Conservation (phyloP, 192 early-diverging fungal genomes). For the Coemansia sp. region DNA sequence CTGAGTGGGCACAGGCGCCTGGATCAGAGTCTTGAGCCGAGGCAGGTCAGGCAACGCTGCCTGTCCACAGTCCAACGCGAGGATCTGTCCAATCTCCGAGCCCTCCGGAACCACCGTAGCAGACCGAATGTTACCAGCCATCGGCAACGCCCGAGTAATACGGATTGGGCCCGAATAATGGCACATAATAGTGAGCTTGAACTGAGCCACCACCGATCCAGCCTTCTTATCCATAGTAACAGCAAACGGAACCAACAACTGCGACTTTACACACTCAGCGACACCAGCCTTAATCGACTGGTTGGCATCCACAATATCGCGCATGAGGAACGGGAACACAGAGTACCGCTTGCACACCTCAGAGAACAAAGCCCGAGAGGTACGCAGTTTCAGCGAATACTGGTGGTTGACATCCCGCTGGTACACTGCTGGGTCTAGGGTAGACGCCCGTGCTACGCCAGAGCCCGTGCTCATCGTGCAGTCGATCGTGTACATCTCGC, state of each 20-base stretch:
- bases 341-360: slow-evolving; percentile 64
- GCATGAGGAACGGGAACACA: slow-evolving; percentile 78
- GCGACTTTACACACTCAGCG: slow-evolving; percentile 65
- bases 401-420: slow-evolving; percentile 74
- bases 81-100: slow-evolving; percentile 52
- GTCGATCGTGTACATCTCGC: slow-evolving; percentile 75
- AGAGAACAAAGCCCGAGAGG: slow-evolving; percentile 61
- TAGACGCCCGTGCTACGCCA: slow-evolving; percentile 60
- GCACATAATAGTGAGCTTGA: slow-evolving; percentile 73
- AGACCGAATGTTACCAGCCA: slow-evolving; percentile 79
- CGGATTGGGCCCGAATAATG: slow-evolving; percentile 65
- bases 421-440: slow-evolving; percentile 64
- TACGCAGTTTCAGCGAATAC: slow-evolving; percentile 73
- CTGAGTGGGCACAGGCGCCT: slow-evolving; percentile 24
- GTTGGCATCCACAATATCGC: slow-evolving; percentile 43
- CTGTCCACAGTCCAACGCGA: slow-evolving; percentile 40
- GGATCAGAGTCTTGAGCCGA: slow-evolving; percentile 35
- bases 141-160: slow-evolving; percentile 63
- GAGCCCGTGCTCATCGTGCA: slow-evolving; percentile 68
- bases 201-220: slow-evolving; percentile 68
- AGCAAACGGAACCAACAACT: slow-evolving; percentile 66
- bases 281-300: slow-evolving; percentile 62
- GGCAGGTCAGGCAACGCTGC: slow-evolving; percentile 46
- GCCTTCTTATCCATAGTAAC: slow-evolving; percentile 60
- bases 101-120: slow-evolving; percentile 57